Percentiles rank a stretch among this genome's conserved stretches.
Evolutionary conservation across 768 basidiomycete genomes (phyloP).

Genomic region (Auricularia heimuer): DNA sequence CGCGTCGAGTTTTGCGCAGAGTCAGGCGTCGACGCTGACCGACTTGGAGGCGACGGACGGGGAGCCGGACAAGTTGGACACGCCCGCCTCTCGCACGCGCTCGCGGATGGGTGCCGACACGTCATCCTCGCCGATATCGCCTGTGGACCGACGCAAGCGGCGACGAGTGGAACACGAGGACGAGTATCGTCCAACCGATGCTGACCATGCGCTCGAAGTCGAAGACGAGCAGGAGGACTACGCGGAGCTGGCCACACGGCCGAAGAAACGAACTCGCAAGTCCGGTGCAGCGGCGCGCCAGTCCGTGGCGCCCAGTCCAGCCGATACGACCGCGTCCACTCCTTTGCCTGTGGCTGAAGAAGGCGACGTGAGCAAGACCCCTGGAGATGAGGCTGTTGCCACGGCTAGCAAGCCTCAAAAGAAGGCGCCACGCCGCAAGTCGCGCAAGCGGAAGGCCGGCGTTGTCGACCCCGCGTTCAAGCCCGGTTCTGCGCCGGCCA

Average conservation of each 20-base stretch:
- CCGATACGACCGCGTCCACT: neutral
- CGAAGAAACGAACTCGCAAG: neutral
- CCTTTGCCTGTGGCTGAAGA: constrained; percentile 33
- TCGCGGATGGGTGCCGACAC: neutral
- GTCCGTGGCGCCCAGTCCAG: neutral
- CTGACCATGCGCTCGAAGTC: neutral
- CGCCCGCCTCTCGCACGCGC: neutral
- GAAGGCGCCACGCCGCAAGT: neutral
- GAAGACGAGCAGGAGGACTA: neutral
- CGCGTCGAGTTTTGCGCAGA: neutral
- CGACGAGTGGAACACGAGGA: neutral
- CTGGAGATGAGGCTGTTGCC: constrained; percentile 8
- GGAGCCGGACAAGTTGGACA: neutral
- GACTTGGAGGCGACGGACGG: neutral
- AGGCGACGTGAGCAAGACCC: constrained; percentile 38
- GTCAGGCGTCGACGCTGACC: neutral
- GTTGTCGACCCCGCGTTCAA: neutral
- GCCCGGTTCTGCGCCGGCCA: neutral
- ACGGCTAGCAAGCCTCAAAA: neutral
- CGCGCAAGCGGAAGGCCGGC: neutral
- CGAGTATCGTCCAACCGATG: neutral
- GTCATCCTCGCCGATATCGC: neutral
- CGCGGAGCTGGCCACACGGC: neutral
- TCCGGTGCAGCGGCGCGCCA: neutral
- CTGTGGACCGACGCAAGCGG: neutral